Evolutionary conservation across 345 rosid genomes (phyloP), one percentile per base, ranked within the genome.

Genomic region (Eucalyptus camaldulensis): DNA sequence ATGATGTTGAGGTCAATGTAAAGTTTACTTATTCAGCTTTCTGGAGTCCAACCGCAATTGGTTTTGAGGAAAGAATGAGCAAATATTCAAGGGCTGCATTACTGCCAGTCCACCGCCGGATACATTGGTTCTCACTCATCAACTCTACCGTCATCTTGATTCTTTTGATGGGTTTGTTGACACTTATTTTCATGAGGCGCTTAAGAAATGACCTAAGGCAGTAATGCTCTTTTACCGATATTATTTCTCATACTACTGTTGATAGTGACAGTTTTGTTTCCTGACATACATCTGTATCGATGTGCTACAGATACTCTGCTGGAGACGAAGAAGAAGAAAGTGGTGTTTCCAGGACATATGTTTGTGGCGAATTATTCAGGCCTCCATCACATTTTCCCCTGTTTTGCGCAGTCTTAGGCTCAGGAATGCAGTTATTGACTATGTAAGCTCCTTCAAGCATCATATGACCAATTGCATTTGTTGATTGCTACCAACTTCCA

Each of bases 261-360:
- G 8, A 44, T 69, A 85, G 4, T 44, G 17, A 60, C 37, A 43
- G 87, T 83, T 85, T 85, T 37, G 58, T 86, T 53, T 51, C 67
- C 4, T 76, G 83, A 33, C 25, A 80, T 56, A 12, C 19, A 14
- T 49, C 33, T 31, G 62, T 37, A 53, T 31, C 3, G 8, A 76
- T 1, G 5, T 86, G 37, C 33, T 49, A 86, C 91, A 96, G 97
- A 89, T 91, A 87, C 91, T 93, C 97, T 8, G 89, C 87, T 69
- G 97, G 94, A 90, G 97, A 95, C 87, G 96, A 95, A 65, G 99
- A 95, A 90, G 99, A 96, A 60, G 95, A 93, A 89, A 94, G 89
- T 86, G 99, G 96, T 88, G 94, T 95, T 72, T 95, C 95, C 33
- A 95, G 98, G 99, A 97, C 96, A 91, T 93, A 94, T 87, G 49